phyloP scores from a whole-genome alignment of 2,329 filamentous ascomycete species.

The Sarocladium strictum region DNA sequence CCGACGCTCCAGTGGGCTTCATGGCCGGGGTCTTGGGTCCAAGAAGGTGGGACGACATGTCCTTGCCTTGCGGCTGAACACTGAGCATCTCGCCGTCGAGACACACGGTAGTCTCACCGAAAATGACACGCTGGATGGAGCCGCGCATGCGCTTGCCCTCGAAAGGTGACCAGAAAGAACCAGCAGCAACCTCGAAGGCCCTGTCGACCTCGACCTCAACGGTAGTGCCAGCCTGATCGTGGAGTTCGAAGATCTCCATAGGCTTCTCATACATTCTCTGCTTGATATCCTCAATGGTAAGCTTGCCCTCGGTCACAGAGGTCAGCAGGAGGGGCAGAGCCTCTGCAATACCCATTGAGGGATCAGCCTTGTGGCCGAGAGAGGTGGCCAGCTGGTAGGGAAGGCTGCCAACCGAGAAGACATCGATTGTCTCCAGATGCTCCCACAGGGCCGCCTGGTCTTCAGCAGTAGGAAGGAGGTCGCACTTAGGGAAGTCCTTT shows the following conservation, averaged over 20 bases:
- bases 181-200: constrained; percentile 50
- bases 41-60: constrained; percentile 66
- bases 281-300: constrained; percentile 70
- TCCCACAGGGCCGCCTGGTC: constrained; percentile 73
- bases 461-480: constrained; percentile 57
- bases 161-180: constrained; percentile 62
- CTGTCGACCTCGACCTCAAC: constrained; percentile 74
- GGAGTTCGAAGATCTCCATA: constrained; percentile 74
- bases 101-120: constrained; percentile 68
- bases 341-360: constrained; percentile 64
- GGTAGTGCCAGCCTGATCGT: constrained; percentile 68
- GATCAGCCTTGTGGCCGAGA: constrained; percentile 45
- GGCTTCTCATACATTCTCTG: constrained; percentile 69
- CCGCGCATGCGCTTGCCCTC: constrained; percentile 62
- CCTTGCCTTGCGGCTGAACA: constrained; percentile 56
- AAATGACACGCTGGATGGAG: constrained; percentile 68
- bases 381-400: constrained; percentile 67
- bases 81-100: constrained; percentile 59
- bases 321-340: constrained; percentile 69
- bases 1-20: constrained; percentile 37
- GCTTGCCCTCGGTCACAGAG: constrained; percentile 65
- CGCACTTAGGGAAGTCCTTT: constrained; percentile 62
- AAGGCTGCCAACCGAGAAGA: constrained; percentile 73
- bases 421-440: constrained; percentile 65
- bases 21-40: constrained; percentile 51